A percentile compares a stretch with the other conserved stretches of the same genome.
Conservation (phyloP, 2,329 filamentous ascomycete species). For the Clarireedia sp. region DNA sequence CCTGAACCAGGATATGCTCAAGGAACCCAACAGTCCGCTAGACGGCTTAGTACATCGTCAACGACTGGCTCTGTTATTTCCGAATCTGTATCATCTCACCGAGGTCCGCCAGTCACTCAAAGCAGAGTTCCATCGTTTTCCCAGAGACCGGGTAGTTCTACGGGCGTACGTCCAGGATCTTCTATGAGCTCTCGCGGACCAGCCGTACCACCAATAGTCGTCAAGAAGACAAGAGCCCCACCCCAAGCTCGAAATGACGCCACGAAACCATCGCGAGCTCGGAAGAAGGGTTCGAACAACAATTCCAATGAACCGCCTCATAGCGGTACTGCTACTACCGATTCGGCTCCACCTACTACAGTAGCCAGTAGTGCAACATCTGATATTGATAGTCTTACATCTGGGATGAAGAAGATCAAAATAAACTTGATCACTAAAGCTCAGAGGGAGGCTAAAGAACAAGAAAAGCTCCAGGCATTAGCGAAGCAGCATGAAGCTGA, state of each 20-base stretch:
- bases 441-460: conserved; percentile 46
- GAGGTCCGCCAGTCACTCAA: conserved; percentile 15
- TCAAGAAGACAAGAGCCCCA: conserved; percentile 53
- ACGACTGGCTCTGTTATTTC: conserved; percentile 30
- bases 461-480: conserved; percentile 13
- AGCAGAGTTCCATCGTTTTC: conserved; percentile 24
- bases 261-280: conserved; percentile 18
- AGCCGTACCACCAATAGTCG: conserved; percentile 34
- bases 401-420: conserved; percentile 54
- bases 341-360: conserved; percentile 8
- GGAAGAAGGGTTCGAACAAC: conserved; percentile 24
- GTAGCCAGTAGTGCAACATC: conserved; percentile 8
- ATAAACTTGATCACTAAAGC: conserved; percentile 50
- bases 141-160: conserved; percentile 35
- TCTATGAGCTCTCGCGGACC: conserved; percentile 35
- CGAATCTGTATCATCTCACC: conserved; percentile 15
- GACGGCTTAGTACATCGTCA: conserved; percentile 39
- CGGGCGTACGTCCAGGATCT: conserved; percentile 36
- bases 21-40: conserved; percentile 23
- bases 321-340: not conserved
- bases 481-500: conserved; percentile 6
- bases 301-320: conserved; percentile 2
- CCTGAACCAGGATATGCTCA: conserved; percentile 23
- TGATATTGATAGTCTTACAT: conserved; percentile 47
- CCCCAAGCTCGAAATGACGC: conserved; percentile 35